Base-by-base conservation (phyloP, 768 basidiomycete species). In the Lactifluus echinatus region DNA sequence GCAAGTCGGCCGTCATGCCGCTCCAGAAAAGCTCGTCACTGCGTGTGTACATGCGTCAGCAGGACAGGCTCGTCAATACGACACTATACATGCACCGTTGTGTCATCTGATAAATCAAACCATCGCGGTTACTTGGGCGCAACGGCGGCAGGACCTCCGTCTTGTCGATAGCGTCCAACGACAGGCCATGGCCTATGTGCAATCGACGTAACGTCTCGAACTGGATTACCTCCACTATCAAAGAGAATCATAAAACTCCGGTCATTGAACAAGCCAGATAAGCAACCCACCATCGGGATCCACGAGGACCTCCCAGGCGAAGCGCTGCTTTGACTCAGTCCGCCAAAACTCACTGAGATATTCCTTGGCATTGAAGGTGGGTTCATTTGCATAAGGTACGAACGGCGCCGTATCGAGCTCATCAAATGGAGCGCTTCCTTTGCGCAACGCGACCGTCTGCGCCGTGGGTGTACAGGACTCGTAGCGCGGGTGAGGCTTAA, bases 301-400 rank as follows among this genome's bases (percentile, higher is more conserved):
- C 31, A 59, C 59, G 54, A 73, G 37, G 1, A 51, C 26, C 60
- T 81, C 75, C 86, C 87, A 88, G 0, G 75, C 74, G 50, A 81
- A 72, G 2, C 66, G 65, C n/a, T n/a, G n/a, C n/a, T n/a, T n/a
- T n/a, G n/a, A n/a, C n/a, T n/a, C n/a, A n/a, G n/a, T n/a, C n/a
- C n/a, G n/a, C 8, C 64, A 66, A 66, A 84, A 78, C 4, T 77
- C 72, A 14, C 64, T 51, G 2, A 69, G 63, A 60, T 85, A 78
- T 15, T 50, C 63, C 2, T 44, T 29, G 33, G 66, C 69, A 49
- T 79, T 62, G 60, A 88, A 89, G 0, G 46, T 63, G 2, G 75
- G 74, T 43, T 87, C 85, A 63, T 88, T 84, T 0, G 78, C 73
- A 51, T 79, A 80, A 2, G 85, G 84, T 6, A 85, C 67, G 65